Evolutionary conservation across 257 asterid genomes (phyloP).

Genomic region (Plantago elongata): DNA sequence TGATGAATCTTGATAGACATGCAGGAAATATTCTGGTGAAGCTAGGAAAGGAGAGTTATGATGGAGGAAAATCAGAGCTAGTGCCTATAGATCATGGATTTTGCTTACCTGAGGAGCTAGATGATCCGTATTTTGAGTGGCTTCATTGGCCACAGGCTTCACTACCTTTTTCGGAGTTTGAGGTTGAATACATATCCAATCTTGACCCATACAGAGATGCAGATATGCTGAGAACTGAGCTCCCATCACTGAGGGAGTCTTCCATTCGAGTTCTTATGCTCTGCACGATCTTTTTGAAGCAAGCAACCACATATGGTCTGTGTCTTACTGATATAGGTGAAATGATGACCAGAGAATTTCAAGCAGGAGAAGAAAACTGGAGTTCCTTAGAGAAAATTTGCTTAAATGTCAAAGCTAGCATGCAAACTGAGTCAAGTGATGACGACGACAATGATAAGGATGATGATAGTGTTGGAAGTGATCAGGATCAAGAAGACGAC

Average conservation of each 20-base stretch:
- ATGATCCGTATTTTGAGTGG: slow-evolving; percentile 97
- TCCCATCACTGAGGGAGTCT: slow-evolving; percentile 71
- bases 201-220: slow-evolving; percentile 85
- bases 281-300: slow-evolving; percentile 72
- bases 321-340: slow-evolving; percentile 88
- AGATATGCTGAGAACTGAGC: slow-evolving; percentile 48
- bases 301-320: slow-evolving; percentile 55
- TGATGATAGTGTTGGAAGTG: slow-evolving; percentile 15
- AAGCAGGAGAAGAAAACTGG: slow-evolving; percentile 60
- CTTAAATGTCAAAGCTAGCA: slow-evolving; percentile 45
- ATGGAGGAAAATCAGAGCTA: slow-evolving; percentile 58
- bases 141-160: slow-evolving; percentile 94
- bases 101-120: slow-evolving; percentile 87
- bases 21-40: slow-evolving; percentile 88
- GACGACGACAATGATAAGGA: slow-evolving; percentile 17
- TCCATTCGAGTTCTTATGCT: slow-evolving; percentile 74
- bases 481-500: slow-evolving; percentile 28
- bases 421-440: slow-evolving; percentile 24
- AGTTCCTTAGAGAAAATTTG: slow-evolving; percentile 71
- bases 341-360: slow-evolving; percentile 76
- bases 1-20: slow-evolving; percentile 90
- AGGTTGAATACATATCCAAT: slow-evolving; percentile 54
- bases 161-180: slow-evolving; percentile 76
- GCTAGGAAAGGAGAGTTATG: slow-evolving; percentile 44
- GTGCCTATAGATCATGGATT: slow-evolving; percentile 95